Percentiles rank a stretch among this genome's conserved stretches.
Conservation (phyloP, 257 asterid genomes). For the Fraxinus americana region DNA sequence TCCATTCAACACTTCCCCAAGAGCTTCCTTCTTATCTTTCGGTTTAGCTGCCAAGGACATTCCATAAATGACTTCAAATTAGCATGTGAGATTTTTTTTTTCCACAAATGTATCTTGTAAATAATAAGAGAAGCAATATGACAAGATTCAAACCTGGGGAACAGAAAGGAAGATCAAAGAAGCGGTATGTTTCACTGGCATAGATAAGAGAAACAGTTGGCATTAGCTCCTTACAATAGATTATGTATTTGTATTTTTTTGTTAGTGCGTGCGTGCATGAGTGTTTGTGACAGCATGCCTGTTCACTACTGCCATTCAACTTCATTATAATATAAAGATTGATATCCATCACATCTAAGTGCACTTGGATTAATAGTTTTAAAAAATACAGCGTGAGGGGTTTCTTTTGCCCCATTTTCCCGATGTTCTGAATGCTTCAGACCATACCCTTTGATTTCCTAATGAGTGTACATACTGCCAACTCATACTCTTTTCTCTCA, state of each 20-base stretch:
- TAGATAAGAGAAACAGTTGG: not conserved
- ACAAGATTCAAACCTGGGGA: constrained; percentile 37
- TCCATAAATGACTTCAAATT: not conserved
- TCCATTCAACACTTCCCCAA: constrained; percentile 53
- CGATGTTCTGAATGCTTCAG: no score
- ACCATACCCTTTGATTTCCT: no score
- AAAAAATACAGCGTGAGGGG: no score
- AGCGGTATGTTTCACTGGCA: constrained; percentile 54
- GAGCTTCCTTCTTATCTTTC: constrained; percentile 46
- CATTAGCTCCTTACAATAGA: not conserved
- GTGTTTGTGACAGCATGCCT: not conserved
- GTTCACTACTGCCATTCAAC: not conserved
- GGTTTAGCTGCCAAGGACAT: constrained; percentile 29
- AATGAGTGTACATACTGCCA: no score
- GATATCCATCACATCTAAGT: not conserved
- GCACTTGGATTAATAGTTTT: not conserved
- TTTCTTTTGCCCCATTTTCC: no score
- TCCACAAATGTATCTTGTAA: not conserved
- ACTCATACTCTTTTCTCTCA: not conserved
- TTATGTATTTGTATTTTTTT: not conserved
- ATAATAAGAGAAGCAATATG: not conserved
- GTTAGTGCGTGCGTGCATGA: no score
- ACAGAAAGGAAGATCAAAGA: constrained; percentile 59
- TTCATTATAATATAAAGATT: not conserved
- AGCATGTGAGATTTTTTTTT: not conserved